Base-by-base conservation (phyloP, 352 stramenopile species). In the Blastocystis sp. region DNA sequence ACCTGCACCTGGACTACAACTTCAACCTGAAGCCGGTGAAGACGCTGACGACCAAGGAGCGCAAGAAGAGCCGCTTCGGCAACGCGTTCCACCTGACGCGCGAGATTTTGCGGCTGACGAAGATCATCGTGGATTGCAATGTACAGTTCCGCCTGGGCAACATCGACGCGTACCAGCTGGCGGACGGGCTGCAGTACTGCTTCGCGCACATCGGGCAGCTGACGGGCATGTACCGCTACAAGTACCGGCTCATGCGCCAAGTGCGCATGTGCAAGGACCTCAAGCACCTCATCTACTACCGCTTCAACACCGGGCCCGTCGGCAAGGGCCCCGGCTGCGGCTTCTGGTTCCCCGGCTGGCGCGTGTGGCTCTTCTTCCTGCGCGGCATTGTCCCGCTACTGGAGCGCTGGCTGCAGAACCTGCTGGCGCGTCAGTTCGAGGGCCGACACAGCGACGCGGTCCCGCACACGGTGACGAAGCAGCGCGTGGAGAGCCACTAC, bases 11-110 rank as follows among this genome's bases (percentile, higher is more conserved):
- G 88, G 97, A 99, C 91, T 99, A 99, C 93, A 99, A 99, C 90
- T 99, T 99, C 90, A 99, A 99, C 91, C 90, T 99, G n/a, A 99
- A 99, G 91, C 97, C 97, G 2, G 98, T 98, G 91, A 99, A 99
- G 92, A 99, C 97, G 45, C 91, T 99, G 77, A 99, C 97, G 11
- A 99, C 97, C 1, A 99, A 99, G 91, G 97, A 99, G 89, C 92
- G 97, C 45, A 99, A 99, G 90, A 99, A 99, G 90, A 98, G 94
- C 81, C 93, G 95, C 48, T 98, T 98, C 76, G 95, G 95, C 88
- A 98, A 98, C 89, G 94, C 94, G 4, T 95, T 96, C 77, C 93
- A 95, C 90, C 93, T 98, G 76, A 97, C 95, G 10, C 93, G 96
- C 88, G 97, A 99, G 90, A 99, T 99, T 90, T 90, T 99, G 61